These are phyloP conservation scores for Phytopythium aichiense DNA, from an alignment of 352 stramenopile species.

Conservation along the genomic window DNA sequence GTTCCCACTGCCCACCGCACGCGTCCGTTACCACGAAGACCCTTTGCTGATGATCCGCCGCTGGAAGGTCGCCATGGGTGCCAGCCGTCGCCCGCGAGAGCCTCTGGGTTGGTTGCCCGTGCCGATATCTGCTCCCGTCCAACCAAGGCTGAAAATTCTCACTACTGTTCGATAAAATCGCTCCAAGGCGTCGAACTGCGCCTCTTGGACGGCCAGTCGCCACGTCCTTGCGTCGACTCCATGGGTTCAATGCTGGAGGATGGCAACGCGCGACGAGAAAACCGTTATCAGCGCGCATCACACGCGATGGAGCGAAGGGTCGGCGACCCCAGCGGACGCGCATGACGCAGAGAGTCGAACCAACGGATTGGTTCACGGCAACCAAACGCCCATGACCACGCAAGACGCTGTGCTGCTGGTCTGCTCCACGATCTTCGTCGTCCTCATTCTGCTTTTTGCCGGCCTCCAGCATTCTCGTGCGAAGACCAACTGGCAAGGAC, in stretches of 20 bases:
- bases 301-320: neutral
- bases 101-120: neutral
- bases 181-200: neutral
- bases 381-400: neutral
- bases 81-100: neutral
- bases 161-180: neutral
- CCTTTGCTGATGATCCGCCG: neutral
- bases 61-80: conserved; percentile 1
- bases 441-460: conserved; percentile 10
- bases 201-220: neutral
- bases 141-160: neutral
- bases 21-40: neutral
- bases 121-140: neutral
- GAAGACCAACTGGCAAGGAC: neutral
- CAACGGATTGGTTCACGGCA: neutral
- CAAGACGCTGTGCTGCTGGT: neutral
- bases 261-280: neutral
- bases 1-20: neutral
- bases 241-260: neutral
- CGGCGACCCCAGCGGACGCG: neutral
- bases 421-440: neutral
- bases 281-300: neutral
- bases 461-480: neutral
- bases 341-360: neutral
- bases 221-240: neutral